Percentiles rank a stretch among this genome's conserved stretches.
phyloP scores from a whole-genome alignment of 306 rosid genomes.

The barrel medic (Medicago truncatula) region MtrunA17r5.0-ANR NC_053048.1:48425501-48426000 shows the following conservation, averaged over 20 bases:
- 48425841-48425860: neutral
- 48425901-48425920: neutral
- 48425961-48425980: conserved; percentile 4
- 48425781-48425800: neutral
- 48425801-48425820: neutral
- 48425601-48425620: neutral
- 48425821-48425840: neutral
- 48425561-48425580: neutral
- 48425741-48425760: conserved; percentile 1
- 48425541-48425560: neutral
- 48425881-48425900: neutral
- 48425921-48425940: neutral
- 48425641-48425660: conserved; percentile 4
- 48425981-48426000: neutral
- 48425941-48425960: neutral
- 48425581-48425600: neutral
- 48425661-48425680: neutral
- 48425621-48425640: neutral
- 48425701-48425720: neutral
- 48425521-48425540: neutral
- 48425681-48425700: neutral
- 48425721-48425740: neutral
- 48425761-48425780: neutral
- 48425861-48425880: neutral
- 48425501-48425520: neutral